Evolutionary conservation across 371 early-diverging fungal species (phyloP).

Genomic region (Mortierella sp.): DNA sequence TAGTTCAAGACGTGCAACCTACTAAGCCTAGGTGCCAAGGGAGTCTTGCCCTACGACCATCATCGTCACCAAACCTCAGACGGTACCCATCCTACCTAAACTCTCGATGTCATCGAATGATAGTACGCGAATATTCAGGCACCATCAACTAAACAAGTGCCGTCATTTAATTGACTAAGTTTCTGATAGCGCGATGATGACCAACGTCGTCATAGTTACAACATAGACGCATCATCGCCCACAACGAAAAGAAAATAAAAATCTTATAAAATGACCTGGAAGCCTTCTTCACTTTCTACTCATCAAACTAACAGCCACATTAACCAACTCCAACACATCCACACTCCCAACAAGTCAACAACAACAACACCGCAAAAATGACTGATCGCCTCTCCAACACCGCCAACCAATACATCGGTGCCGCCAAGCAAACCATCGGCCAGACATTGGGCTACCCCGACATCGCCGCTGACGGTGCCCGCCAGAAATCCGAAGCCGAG

Average conservation of each 20-base stretch:
- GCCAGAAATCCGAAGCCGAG: constrained; percentile 36
- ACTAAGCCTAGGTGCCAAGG: no score
- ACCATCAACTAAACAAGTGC: background rate
- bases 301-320: background rate
- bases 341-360: constrained; percentile 2
- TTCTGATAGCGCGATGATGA: background rate
- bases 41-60: no score
- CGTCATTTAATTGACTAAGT: background rate
- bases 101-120: no score
- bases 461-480: constrained; percentile 36
- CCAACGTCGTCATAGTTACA: constrained; percentile 3
- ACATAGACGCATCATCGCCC: background rate
- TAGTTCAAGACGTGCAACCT: no score
- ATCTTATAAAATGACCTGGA: background rate
- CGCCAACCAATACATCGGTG: constrained; percentile 36
- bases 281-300: background rate
- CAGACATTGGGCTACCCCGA: constrained; percentile 25
- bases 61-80: no score
- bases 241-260: background rate
- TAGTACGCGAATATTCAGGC: background rate
- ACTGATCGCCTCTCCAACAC: constrained; percentile 30
- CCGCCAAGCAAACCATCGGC: constrained; percentile 44
- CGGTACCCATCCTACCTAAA: no score
- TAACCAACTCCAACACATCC: constrained; percentile 24
- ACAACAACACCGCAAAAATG: constrained; percentile 5